These are phyloP conservation scores for Pseudozyma pruni DNA, from an alignment of 1,284 basidiomycete species.

Conservation along the genomic window DNA sequence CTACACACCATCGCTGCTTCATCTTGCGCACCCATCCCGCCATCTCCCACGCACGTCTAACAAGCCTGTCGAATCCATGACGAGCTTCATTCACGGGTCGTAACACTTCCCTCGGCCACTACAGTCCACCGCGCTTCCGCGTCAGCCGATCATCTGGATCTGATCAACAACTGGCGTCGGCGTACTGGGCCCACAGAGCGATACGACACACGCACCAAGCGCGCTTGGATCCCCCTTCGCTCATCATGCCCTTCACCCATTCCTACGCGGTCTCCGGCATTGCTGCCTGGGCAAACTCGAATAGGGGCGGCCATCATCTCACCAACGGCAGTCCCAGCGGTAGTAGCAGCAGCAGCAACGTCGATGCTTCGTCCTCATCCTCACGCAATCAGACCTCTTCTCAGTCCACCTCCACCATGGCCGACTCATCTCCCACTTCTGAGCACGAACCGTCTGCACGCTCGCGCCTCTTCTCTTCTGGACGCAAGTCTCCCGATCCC, in stretches of 20 bases:
- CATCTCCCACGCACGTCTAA: neutral
- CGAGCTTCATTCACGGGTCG: neutral
- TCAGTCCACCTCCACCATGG: slow-evolving; percentile 2
- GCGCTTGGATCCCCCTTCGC: neutral
- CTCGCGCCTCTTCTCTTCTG: slow-evolving; percentile 32
- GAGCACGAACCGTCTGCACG: slow-evolving; percentile 21
- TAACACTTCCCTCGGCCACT: neutral
- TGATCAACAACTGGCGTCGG: no score
- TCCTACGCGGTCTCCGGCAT: slow-evolving; percentile 13
- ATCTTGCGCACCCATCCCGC: neutral
- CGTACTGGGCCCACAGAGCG: no score
- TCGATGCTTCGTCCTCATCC: slow-evolving; percentile 9
- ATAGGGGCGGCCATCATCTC: neutral
- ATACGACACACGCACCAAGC: neutral
- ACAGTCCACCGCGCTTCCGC: slow-evolving; percentile 1
- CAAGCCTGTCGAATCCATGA: slow-evolving; percentile 8
- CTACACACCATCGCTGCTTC: no score
- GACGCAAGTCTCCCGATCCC: slow-evolving; percentile 51
- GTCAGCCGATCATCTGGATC: no score
- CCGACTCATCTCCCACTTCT: slow-evolving; percentile 1
- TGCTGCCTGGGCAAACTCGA: neutral
- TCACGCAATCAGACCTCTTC: slow-evolving; percentile 2
- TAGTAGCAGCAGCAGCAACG: slow-evolving; percentile 2
- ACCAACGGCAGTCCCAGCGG: slow-evolving; percentile 1
- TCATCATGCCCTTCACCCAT: slow-evolving; percentile 20